Evolutionary conservation across 2,329 filamentous ascomycete species (phyloP).

Genomic region (Fusarium lateritium): DNA sequence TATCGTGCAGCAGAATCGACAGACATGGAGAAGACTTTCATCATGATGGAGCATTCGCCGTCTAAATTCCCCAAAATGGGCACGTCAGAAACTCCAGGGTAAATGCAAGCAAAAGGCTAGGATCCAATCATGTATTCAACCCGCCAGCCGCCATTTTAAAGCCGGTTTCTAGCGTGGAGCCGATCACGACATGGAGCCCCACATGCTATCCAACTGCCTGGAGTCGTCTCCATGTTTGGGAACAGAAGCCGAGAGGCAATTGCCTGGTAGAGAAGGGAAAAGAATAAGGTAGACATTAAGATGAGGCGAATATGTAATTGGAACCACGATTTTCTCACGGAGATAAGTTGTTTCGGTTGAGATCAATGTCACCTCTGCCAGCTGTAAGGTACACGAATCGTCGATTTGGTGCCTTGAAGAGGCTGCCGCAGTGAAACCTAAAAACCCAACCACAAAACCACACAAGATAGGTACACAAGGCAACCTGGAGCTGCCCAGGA

Average conservation of each 20-base stretch:
- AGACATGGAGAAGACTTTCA: conserved; percentile 16
- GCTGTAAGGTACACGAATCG: conserved; percentile 29
- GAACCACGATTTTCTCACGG: background rate
- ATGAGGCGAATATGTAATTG: conserved; percentile 13
- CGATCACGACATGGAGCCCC: conserved; percentile 33
- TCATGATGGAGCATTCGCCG: conserved; percentile 6
- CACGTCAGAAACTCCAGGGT: conserved; percentile 14
- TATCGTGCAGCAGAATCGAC: conserved; percentile 10
- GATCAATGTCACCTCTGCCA: conserved; percentile 5
- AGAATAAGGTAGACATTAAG: conserved; percentile 10
- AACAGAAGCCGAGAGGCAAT: conserved; percentile 15
- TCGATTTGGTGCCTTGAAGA: conserved; percentile 17
- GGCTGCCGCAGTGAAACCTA: conserved; percentile 30
- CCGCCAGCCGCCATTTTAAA: background rate
- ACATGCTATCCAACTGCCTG: conserved; percentile 22
- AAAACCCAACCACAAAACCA: conserved; percentile 22
- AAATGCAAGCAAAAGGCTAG: conserved; percentile 5
- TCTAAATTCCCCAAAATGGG: conserved; percentile 1
- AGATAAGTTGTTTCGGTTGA: conserved; percentile 1
- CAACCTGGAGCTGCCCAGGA: background rate
- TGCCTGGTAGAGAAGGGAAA: conserved; percentile 16
- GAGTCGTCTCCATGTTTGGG: conserved; percentile 10
- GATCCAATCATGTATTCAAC: background rate
- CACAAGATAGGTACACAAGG: conserved; percentile 1
- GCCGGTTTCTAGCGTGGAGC: conserved; percentile 12